These are phyloP conservation scores for Jatropha podagrica DNA, from an alignment of 441 rosid genomes.

Conservation along the genomic window DNA sequence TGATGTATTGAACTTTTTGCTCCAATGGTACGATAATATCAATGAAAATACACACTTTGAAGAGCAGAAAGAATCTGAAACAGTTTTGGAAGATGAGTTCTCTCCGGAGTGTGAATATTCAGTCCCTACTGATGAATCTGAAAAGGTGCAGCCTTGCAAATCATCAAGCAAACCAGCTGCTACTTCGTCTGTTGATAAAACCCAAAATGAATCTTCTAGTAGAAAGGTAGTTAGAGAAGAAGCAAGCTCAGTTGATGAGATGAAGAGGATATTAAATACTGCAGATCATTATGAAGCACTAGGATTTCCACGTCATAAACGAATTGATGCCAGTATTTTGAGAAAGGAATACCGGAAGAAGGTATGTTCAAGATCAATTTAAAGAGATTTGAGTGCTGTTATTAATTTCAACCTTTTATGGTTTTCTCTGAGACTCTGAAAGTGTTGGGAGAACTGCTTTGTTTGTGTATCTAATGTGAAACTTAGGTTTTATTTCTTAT, in stretches of 20 bases:
- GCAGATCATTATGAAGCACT: slow-evolving; percentile 81
- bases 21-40: slow-evolving; percentile 79
- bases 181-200: slow-evolving; percentile 46
- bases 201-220: slow-evolving; percentile 44
- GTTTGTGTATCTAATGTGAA: not conserved
- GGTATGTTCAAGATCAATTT: slow-evolving; percentile 38
- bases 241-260: slow-evolving; percentile 65
- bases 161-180: slow-evolving; percentile 58
- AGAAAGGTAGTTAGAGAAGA: slow-evolving; percentile 59
- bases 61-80: slow-evolving; percentile 67
- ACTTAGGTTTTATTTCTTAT: not conserved
- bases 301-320: slow-evolving; percentile 72
- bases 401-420: not conserved
- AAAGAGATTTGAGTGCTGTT: not conserved
- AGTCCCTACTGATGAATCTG: slow-evolving; percentile 56
- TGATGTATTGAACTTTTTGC: slow-evolving; percentile 68
- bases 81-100: slow-evolving; percentile 62
- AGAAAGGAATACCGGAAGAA: slow-evolving; percentile 90
- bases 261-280: slow-evolving; percentile 83
- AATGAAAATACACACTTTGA: slow-evolving; percentile 58
- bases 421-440: not conserved
- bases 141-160: slow-evolving; percentile 63
- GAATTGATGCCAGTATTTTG: slow-evolving; percentile 57
- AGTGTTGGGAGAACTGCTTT: not conserved
- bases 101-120: slow-evolving; percentile 60